These are phyloP conservation scores for Blastomyces percursus DNA, from an alignment of 2,329 filamentous ascomycete genomes.

Conservation along the genomic window DNA sequence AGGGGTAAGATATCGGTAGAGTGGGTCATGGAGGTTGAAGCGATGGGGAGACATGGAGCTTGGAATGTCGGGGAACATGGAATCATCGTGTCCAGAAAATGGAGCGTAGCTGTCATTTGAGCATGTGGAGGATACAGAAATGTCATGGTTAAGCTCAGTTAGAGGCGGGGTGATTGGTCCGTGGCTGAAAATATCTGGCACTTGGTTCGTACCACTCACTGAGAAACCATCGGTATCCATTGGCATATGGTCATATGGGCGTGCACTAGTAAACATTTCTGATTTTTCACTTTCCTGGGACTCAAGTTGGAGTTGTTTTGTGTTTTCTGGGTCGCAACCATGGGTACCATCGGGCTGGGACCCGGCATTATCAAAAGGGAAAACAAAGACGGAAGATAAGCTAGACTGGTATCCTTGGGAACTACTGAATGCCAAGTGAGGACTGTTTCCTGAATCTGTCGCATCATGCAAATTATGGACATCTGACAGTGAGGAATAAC, in stretches of 20 bases:
- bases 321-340: constrained; percentile 28
- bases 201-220: constrained; percentile 27
- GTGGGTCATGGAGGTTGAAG: constrained; percentile 29
- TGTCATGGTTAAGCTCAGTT: constrained; percentile 33
- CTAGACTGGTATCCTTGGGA: constrained; percentile 27
- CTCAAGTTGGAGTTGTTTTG: constrained; percentile 28
- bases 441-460: constrained; percentile 22
- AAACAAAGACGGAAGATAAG: constrained; percentile 31
- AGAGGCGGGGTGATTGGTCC: constrained; percentile 34
- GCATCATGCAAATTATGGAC: constrained; percentile 29
- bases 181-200: constrained; percentile 27
- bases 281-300: constrained; percentile 24
- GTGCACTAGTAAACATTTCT: constrained; percentile 21
- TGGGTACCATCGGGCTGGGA: constrained; percentile 23
- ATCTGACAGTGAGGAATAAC: constrained; percentile 30
- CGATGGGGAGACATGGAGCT: constrained; percentile 26
- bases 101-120: constrained; percentile 30
- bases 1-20: constrained; percentile 31
- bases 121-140: constrained; percentile 31
- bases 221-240: constrained; percentile 26
- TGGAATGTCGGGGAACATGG: constrained; percentile 27
- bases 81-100: constrained; percentile 30
- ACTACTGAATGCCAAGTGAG: constrained; percentile 28
- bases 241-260: constrained; percentile 28
- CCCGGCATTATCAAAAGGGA: constrained; percentile 33